A percentile compares a stretch with the other conserved stretches of the same genome.
phyloP scores from a whole-genome alignment of 106 monocot genomes.

The Allium fistulosum region DNA sequence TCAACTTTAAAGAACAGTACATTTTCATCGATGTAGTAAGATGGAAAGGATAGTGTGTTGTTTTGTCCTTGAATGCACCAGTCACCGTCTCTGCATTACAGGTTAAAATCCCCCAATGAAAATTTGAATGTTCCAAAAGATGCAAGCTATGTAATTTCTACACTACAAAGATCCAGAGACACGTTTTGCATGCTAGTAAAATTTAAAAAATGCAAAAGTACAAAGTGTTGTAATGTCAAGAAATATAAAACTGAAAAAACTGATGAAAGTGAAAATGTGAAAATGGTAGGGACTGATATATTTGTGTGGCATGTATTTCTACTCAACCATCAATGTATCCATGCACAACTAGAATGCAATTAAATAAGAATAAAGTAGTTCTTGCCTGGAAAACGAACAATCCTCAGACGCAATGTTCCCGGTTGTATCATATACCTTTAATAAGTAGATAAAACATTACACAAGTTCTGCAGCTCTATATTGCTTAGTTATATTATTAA shows the following conservation, averaged over 20 bases:
- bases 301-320: too few relatives aligned
- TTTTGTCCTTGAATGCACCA: slow-evolving; percentile 66
- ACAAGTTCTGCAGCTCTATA: background rate
- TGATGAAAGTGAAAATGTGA: too few relatives aligned
- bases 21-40: slow-evolving; percentile 96
- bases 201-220: background rate
- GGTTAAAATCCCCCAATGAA: background rate
- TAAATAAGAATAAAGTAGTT: slow-evolving; percentile 1
- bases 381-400: slow-evolving; percentile 43
- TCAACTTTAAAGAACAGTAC: slow-evolving; percentile 34
- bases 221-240: background rate
- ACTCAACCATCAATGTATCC: too few relatives aligned
- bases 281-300: too few relatives aligned
- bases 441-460: slow-evolving; percentile 10
- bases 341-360: background rate
- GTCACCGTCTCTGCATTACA: slow-evolving; percentile 65
- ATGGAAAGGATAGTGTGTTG: slow-evolving; percentile 78
- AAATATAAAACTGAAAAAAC: background rate
- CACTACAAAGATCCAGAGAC: slow-evolving; percentile 6
- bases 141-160: too few relatives aligned
- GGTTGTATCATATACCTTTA: slow-evolving; percentile 72
- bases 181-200: background rate
- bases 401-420: slow-evolving; percentile 44
- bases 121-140: too few relatives aligned
- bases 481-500: background rate